Evolutionary conservation across 257 asterid species (phyloP).

Genomic region (Gynochthodes officinalis): DNA sequence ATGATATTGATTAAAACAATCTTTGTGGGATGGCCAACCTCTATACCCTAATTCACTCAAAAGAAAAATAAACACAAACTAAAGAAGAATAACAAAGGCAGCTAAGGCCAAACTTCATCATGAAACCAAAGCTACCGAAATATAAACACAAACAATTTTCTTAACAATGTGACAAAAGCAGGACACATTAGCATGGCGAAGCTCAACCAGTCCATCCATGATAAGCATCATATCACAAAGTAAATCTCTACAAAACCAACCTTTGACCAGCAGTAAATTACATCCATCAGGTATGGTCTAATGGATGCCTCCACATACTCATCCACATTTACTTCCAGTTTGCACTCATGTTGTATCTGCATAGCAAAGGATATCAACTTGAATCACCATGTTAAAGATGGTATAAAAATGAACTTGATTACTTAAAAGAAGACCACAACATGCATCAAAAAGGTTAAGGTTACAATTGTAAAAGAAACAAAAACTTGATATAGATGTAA

Average conservation of each 20-base stretch:
- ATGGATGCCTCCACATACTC: slow-evolving; percentile 94
- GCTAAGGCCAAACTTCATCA: neutral
- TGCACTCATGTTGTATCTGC: slow-evolving; percentile 98
- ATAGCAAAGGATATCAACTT: neutral
- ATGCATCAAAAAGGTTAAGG: neutral
- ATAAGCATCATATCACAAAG: neutral
- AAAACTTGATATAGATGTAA: neutral
- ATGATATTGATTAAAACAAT: neutral
- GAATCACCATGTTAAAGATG: neutral
- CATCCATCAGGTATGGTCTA: slow-evolving; percentile 93
- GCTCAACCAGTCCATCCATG: neutral
- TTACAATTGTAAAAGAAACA: neutral
- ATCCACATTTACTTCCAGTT: slow-evolving; percentile 84
- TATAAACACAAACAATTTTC: neutral
- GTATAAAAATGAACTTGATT: neutral
- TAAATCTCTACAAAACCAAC: slow-evolving; percentile 34
- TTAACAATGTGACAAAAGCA: neutral
- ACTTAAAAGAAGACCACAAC: neutral
- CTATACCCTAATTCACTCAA: neutral
- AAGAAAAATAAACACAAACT: neutral
- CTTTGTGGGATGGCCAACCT: neutral
- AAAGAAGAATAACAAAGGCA: neutral
- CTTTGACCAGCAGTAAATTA: slow-evolving; percentile 97
- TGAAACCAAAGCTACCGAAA: neutral
- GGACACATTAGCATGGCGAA: neutral